These are phyloP conservation scores for Tuber umbilicatum DNA, from an alignment of 495 filamentous ascomycete genomes.

Conservation along the genomic window DNA sequence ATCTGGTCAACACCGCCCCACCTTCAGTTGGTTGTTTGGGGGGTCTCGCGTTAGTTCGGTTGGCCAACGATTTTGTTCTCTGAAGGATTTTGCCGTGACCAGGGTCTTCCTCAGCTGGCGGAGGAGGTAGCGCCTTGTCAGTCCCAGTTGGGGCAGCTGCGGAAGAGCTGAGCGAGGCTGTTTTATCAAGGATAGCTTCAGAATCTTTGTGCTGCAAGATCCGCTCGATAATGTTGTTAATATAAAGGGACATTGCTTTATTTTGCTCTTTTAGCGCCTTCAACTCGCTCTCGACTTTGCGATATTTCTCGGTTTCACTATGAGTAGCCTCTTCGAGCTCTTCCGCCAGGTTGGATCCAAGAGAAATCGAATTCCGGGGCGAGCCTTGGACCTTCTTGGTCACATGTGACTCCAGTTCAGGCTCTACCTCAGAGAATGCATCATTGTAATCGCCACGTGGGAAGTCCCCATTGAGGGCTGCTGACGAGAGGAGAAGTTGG, in stretches of 20 bases:
- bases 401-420: constrained; percentile 26
- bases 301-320: constrained; percentile 53
- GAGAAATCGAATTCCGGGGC: constrained; percentile 34
- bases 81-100: constrained; percentile 57
- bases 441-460: constrained; percentile 67
- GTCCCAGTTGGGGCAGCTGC: constrained; percentile 45
- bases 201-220: constrained; percentile 90
- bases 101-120: constrained; percentile 49
- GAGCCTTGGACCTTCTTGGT: constrained; percentile 39
- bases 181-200: constrained; percentile 80
- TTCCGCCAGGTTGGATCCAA: constrained; percentile 72
- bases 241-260: constrained; percentile 92
- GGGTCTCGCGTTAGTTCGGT: constrained; percentile 46
- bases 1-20: constrained; percentile 42
- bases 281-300: constrained; percentile 69
- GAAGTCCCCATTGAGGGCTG: constrained; percentile 91
- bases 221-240: constrained; percentile 95
- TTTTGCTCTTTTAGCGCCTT: constrained; percentile 86
- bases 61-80: constrained; percentile 68
- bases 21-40: constrained; percentile 57
- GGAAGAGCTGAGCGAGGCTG: constrained; percentile 44
- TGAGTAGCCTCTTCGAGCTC: constrained; percentile 64
- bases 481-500: constrained; percentile 84
- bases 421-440: constrained; percentile 43
- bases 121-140: constrained; percentile 82